phyloP scores from a whole-genome alignment of 306 rosid species.

The Gleditsia sinensis region DNA sequence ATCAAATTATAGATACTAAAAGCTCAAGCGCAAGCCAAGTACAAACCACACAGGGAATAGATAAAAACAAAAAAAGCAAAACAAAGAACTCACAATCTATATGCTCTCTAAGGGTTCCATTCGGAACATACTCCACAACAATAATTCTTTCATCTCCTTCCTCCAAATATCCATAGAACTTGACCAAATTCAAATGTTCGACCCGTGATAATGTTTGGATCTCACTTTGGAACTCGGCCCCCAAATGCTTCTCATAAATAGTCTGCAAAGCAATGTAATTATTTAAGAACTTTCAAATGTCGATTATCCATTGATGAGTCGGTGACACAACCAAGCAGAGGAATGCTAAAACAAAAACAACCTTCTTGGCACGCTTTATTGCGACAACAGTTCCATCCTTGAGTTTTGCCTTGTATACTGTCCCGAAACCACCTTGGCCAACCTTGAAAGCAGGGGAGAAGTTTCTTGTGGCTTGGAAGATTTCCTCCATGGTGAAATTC shows the following conservation, averaged over 20 bases:
- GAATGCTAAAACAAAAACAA: constrained; percentile 26
- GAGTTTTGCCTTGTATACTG: constrained; percentile 83
- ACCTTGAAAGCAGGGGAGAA: constrained; percentile 83
- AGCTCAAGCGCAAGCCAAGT: constrained; percentile 13
- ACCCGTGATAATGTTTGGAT: constrained; percentile 77
- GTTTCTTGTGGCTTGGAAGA: constrained; percentile 69
- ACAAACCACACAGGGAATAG: neutral
- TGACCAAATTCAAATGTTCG: constrained; percentile 88
- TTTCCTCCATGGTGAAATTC: constrained; percentile 71
- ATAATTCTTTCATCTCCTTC: constrained; percentile 71
- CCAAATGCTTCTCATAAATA: constrained; percentile 75
- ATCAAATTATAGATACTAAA: constrained; percentile 33
- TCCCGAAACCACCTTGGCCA: constrained; percentile 98
- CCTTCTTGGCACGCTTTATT: constrained; percentile 96
- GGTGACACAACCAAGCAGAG: constrained; percentile 11
- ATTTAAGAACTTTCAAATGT: constrained; percentile 19
- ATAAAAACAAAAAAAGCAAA: neutral
- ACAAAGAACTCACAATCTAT: constrained; percentile 77
- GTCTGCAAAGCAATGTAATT: constrained; percentile 54
- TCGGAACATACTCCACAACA: constrained; percentile 88
- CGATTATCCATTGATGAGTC: constrained; percentile 1
- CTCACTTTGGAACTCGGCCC: constrained; percentile 85
- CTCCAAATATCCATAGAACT: constrained; percentile 80
- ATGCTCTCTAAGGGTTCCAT: constrained; percentile 93
- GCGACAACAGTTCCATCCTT: constrained; percentile 74